Conservation (phyloP, 495 filamentous ascomycete species). For the Staphylotrichum longicolle region DNA sequence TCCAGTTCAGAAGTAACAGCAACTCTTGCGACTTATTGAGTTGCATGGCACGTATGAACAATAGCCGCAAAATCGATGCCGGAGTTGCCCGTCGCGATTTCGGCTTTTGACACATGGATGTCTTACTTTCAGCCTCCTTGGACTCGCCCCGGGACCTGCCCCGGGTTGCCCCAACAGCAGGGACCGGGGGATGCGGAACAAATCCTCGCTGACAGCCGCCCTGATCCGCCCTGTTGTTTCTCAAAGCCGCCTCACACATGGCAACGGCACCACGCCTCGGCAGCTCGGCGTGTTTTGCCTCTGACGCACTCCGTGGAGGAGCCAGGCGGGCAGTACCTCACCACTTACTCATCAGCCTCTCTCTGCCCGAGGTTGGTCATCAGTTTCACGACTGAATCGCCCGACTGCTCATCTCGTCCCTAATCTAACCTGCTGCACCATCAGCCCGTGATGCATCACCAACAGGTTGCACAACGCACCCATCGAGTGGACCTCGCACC, state of each 20-base stretch:
- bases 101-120: neutral
- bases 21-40: too few relatives aligned
- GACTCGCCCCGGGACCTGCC: neutral
- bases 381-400: too few relatives aligned
- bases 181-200: neutral
- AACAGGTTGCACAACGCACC: neutral
- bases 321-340: too few relatives aligned
- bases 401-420: too few relatives aligned
- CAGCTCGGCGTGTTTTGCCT: too few relatives aligned
- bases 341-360: too few relatives aligned
- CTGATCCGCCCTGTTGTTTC: neutral
- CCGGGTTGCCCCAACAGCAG: neutral
- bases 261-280: neutral
- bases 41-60: too few relatives aligned
- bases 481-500: conserved; percentile 6
- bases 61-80: neutral
- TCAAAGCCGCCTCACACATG: neutral
- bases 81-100: neutral
- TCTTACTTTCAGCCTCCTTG: neutral
- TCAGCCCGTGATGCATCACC: conserved; percentile 5
- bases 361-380: too few relatives aligned
- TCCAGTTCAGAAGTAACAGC: too few relatives aligned
- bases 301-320: too few relatives aligned
- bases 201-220: neutral
- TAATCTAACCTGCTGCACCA: too few relatives aligned